These are phyloP conservation scores for Theileria sp. DNA, from an alignment of 169 alveolate species.

Conservation along the genomic window DNA sequence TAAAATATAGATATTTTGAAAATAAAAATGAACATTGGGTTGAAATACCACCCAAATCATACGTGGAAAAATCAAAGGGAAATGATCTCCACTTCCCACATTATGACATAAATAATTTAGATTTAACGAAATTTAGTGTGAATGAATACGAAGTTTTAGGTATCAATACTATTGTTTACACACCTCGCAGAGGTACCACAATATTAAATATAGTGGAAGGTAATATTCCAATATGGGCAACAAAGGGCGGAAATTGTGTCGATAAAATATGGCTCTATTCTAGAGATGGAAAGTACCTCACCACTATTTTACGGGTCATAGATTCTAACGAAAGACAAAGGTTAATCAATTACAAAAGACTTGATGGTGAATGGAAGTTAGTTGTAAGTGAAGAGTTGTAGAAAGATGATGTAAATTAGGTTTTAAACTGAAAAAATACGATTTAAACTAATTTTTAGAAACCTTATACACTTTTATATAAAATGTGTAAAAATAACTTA, in stretches of 20 bases:
- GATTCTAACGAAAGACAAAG: constrained; percentile 2
- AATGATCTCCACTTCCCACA: constrained; percentile 3
- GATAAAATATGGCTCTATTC: constrained; percentile 22
- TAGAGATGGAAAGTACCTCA: constrained; percentile 3
- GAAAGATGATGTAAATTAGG: background rate
- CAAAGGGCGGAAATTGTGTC: constrained; percentile 9
- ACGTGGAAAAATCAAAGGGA: background rate
- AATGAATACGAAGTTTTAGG: constrained; percentile 3
- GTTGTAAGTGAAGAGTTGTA: background rate
- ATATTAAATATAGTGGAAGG: constrained; percentile 10
- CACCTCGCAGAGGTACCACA: background rate
- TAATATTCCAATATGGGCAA: constrained; percentile 13
- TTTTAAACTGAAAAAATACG: background rate
- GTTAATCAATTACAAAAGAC: constrained; percentile 5
- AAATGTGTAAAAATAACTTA: background rate
- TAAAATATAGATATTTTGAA: background rate
- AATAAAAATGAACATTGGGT: background rate
- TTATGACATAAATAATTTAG: constrained; percentile 5
- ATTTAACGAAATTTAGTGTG: background rate
- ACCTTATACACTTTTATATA: background rate
- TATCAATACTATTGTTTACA: constrained; percentile 11
- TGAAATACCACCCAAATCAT: background rate
- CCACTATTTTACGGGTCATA: background rate
- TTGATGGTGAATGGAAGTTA: constrained; percentile 3
- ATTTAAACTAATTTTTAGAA: background rate